These are phyloP conservation scores for Backusella australiensis DNA, from an alignment of 192 early-diverging fungal species.

Conservation along the genomic window DNA sequence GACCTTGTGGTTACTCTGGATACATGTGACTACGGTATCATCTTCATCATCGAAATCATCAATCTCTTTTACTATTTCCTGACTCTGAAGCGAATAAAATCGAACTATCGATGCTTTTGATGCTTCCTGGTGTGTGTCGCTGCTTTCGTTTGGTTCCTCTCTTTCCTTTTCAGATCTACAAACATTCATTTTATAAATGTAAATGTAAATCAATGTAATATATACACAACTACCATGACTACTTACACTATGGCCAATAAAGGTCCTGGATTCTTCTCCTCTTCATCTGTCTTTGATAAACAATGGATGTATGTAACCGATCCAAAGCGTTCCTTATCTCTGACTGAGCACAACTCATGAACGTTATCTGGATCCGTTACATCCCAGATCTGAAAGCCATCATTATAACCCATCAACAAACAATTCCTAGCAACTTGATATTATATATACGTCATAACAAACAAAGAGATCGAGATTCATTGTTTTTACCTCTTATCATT, in stretches of 20 bases:
- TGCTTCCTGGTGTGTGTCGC: not conserved
- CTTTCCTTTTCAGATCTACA: constrained; percentile 6
- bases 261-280: constrained; percentile 20
- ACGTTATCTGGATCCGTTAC: constrained; percentile 63
- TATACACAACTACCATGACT: too few relatives aligned
- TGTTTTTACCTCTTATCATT: not conserved
- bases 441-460: constrained; percentile 5
- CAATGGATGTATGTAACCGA: constrained; percentile 53
- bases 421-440: constrained; percentile 23
- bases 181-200: not conserved
- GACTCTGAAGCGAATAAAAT: constrained; percentile 60
- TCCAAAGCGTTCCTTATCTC: constrained; percentile 41
- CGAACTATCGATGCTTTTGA: constrained; percentile 18
- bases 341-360: constrained; percentile 63
- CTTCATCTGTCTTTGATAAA: constrained; percentile 5
- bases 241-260: constrained; percentile 39
- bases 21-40: constrained; percentile 40
- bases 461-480: not conserved
- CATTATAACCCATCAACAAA: constrained; percentile 64
- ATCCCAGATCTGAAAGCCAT: constrained; percentile 82
- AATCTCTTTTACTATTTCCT: constrained; percentile 45
- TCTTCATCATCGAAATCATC: constrained; percentile 41
- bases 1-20: constrained; percentile 56
- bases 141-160: not conserved
- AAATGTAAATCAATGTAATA: too few relatives aligned